Conservation (phyloP, 768 basidiomycete species). For the Auricularia sp. region DNA sequence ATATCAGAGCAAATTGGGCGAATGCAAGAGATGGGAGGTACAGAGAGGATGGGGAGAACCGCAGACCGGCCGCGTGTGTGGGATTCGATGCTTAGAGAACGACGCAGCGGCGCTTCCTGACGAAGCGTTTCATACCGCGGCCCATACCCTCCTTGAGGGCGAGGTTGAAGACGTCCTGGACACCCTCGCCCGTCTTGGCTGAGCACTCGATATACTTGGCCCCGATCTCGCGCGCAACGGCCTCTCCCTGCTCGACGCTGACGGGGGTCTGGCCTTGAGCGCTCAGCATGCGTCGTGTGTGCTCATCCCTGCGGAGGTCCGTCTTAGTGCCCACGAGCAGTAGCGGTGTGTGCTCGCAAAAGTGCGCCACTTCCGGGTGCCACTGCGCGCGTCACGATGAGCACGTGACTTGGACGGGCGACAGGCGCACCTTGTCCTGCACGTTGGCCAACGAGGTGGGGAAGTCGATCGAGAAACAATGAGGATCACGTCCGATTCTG, state of each 20-base stretch:
- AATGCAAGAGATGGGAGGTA: too few relatives aligned
- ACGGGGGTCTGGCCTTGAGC: conserved; percentile 84
- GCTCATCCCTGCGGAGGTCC: conserved; percentile 78
- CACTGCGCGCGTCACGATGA: conserved; percentile 40
- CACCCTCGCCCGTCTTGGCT: conserved; percentile 82
- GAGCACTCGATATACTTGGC: conserved; percentile 91
- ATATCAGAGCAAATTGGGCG: too few relatives aligned
- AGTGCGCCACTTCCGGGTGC: conserved; percentile 88
- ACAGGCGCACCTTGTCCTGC: conserved; percentile 61
- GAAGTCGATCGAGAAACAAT: conserved; percentile 94
- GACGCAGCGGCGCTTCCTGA: not conserved
- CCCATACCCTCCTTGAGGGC: conserved; percentile 86
- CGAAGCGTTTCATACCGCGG: conserved; percentile 36
- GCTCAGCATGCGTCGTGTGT: conserved; percentile 75
- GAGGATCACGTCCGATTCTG: conserved; percentile 83
- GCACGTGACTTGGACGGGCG: conserved; percentile 4
- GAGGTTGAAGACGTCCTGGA: conserved; percentile 83
- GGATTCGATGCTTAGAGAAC: not conserved
- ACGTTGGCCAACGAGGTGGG: conserved; percentile 86
- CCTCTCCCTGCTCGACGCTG: conserved; percentile 67
- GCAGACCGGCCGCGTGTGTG: not conserved
- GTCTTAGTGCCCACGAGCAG: conserved; percentile 91
- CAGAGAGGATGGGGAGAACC: too few relatives aligned
- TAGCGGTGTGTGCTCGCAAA: conserved; percentile 80
- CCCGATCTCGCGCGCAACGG: conserved; percentile 87